Evolutionary conservation across 441 rosid genomes (phyloP).

Genomic region (Populus hybrid): DNA sequence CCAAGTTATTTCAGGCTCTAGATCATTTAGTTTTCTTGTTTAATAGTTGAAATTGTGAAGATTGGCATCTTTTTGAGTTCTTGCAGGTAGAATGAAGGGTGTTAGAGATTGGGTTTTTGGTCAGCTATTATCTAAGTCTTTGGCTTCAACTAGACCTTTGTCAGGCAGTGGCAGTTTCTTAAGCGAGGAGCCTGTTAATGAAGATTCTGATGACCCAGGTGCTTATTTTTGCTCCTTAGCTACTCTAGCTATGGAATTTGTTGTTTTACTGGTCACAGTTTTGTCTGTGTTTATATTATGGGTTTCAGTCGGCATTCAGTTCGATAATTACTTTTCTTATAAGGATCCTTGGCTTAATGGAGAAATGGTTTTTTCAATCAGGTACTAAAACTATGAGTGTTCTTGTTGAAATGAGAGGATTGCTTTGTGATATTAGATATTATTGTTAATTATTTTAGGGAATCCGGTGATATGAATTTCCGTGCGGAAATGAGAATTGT

Average conservation of each 20-base stretch:
- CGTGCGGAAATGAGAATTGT: neutral
- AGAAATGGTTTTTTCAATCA: neutral
- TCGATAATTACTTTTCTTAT: neutral
- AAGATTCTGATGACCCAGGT: neutral
- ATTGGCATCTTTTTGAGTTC: neutral
- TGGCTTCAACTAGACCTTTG: conserved; percentile 52
- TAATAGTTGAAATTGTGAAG: neutral
- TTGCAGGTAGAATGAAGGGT: conserved; percentile 60
- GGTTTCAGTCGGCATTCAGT: neutral
- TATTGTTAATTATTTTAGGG: neutral
- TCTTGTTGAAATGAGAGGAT: neutral
- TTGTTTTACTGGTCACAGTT: neutral
- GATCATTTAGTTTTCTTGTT: neutral
- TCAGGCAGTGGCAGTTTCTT: conserved; percentile 46
- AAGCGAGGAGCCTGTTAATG: neutral
- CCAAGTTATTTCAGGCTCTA: neutral
- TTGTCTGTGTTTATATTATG: neutral
- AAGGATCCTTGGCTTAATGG: neutral
- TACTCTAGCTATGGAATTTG: conserved; percentile 20
- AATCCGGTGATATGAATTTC: neutral
- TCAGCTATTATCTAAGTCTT: conserved; percentile 50
- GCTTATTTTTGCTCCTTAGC: neutral
- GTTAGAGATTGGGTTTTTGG: conserved; percentile 75
- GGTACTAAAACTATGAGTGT: neutral
- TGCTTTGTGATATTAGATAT: neutral